Evolutionary conservation across 176 grass and related monocot genomes (phyloP).

Genomic region (Coix lacrymajobi): DNA sequence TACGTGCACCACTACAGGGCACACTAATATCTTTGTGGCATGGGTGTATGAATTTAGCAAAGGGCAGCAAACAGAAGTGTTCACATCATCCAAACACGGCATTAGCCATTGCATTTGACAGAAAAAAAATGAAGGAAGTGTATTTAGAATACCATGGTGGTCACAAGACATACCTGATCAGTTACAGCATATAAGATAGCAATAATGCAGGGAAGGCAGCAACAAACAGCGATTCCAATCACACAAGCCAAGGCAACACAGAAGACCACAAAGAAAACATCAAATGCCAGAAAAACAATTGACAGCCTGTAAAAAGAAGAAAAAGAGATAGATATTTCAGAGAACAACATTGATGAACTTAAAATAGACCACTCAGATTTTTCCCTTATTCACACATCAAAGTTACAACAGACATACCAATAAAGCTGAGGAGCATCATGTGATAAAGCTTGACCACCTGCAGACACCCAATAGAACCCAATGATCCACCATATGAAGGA

Average conservation of each 20-base stretch:
- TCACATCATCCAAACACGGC: not conserved
- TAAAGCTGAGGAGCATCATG: constrained; percentile 87
- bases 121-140: not conserved
- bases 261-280: constrained; percentile 99
- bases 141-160: constrained; percentile 6
- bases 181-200: constrained; percentile 93
- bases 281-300: constrained; percentile 95
- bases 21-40: not conserved
- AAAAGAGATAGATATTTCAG: constrained; percentile 31
- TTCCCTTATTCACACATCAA: not conserved
- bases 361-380: not conserved
- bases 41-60: not conserved
- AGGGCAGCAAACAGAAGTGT: not conserved
- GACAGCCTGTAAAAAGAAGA: constrained; percentile 59
- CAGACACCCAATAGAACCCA: constrained; percentile 96
- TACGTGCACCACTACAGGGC: not conserved
- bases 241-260: constrained; percentile 90
- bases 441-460: constrained; percentile 65
- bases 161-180: constrained; percentile 69
- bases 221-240: constrained; percentile 95
- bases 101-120: not conserved
- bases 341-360: not conserved
- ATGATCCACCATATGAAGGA: constrained; percentile 99
- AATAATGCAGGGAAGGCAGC: constrained; percentile 97
- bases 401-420: constrained; percentile 52